Evolutionary conservation across 2,329 filamentous ascomycete species (phyloP).

Genomic region (Hypoxylon sp.): DNA sequence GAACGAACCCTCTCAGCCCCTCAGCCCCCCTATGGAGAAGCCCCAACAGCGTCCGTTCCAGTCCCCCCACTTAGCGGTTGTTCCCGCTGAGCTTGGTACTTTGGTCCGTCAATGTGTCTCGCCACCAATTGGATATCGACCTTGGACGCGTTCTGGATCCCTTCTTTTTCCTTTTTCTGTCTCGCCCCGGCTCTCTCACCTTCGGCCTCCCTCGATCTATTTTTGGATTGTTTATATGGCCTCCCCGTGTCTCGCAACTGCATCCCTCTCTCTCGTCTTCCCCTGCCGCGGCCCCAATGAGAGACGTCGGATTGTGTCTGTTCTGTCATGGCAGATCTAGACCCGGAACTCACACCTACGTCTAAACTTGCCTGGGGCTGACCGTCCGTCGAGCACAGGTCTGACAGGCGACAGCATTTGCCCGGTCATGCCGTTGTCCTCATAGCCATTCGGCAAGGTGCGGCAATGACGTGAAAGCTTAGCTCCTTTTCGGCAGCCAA

Average conservation of each 20-base stretch:
- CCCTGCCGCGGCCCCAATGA: slow-evolving; percentile 31
- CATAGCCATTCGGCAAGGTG: slow-evolving; percentile 24
- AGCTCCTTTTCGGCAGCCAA: slow-evolving; percentile 30
- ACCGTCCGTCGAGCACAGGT: slow-evolving; percentile 20
- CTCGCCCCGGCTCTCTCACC: slow-evolving; percentile 6
- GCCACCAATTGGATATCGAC: slow-evolving; percentile 9
- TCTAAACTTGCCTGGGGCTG: slow-evolving; percentile 19
- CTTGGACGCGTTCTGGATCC: slow-evolving; percentile 11
- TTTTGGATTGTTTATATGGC: slow-evolving; percentile 15
- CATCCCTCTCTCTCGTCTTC: slow-evolving; percentile 20
- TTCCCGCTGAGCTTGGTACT: too few relatives aligned
- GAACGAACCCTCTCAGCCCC: neutral
- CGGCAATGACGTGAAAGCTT: slow-evolving; percentile 32
- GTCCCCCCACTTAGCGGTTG: too few relatives aligned
- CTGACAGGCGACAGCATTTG: slow-evolving; percentile 25
- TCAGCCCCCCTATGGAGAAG: neutral
- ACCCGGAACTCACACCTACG: slow-evolving; percentile 10
- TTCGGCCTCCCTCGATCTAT: slow-evolving; percentile 7
- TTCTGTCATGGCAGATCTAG: slow-evolving; percentile 20
- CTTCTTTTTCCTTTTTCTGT: slow-evolving; percentile 16
- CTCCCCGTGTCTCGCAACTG: too few relatives aligned
- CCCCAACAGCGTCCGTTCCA: neutral
- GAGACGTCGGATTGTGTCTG: neutral
- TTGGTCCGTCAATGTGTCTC: neutral
- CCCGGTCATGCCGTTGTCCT: slow-evolving; percentile 20